phyloP scores from a whole-genome alignment of 305 asterid genomes.

The Fraxinus floribunda region DNA sequence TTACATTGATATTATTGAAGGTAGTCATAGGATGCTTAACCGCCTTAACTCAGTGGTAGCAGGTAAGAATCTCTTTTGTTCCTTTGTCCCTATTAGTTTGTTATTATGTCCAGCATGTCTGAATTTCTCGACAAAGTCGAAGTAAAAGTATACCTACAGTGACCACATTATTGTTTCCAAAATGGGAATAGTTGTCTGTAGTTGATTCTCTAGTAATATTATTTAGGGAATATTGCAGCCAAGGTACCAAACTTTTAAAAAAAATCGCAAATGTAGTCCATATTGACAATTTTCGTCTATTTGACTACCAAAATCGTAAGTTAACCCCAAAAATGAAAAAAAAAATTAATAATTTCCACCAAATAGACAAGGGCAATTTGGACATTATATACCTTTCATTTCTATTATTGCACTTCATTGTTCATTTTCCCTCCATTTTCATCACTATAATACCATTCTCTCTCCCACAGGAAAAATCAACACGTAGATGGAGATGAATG shows the following conservation, averaged over 20 bases:
- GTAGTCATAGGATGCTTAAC: constrained; percentile 10
- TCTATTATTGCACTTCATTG: neutral
- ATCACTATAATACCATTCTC: neutral
- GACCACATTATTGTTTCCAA: neutral
- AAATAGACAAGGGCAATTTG: neutral
- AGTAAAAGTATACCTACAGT: neutral
- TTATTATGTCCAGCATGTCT: neutral
- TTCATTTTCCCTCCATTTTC: neutral
- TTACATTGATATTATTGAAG: neutral
- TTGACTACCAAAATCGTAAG: neutral
- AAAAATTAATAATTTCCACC: neutral
- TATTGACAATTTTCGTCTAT: no score
- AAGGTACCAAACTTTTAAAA: no score
- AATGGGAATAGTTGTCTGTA: neutral
- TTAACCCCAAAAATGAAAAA: neutral
- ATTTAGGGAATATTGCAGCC: no score
- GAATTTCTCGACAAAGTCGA: neutral
- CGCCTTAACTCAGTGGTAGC: neutral
- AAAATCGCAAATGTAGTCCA: no score
- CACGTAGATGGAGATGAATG: neutral
- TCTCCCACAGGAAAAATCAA: neutral
- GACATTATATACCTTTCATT: no score
- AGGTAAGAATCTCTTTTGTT: neutral
- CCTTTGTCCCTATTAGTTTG: neutral
- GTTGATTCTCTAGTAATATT: neutral